Evolutionary conservation across 352 stramenopile genomes (phyloP), one percentile per base, ranked within the genome.

Genomic region (Phytopythium vexans): DNA sequence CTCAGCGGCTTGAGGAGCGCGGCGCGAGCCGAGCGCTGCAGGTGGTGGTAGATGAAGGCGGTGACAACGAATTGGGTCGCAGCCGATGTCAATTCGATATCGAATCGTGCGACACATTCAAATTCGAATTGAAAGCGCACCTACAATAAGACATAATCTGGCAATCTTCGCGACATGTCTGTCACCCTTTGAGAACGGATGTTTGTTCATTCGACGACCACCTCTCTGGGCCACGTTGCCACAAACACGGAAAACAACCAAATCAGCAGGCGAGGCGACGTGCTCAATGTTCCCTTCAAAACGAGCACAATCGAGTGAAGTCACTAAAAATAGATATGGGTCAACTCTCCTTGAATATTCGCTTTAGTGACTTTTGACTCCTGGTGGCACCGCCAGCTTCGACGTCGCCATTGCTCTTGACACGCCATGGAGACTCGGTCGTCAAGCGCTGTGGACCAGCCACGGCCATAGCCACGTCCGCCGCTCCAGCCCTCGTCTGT

Each of bases 181-280:
- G 21, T 27, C 21, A 27, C 21, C 21, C 21, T 27, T 27, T 27
- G 21, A 27, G 21, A 27, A 27, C 21, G 21, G 21, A 27, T 27
- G 21, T 27, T 27, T 27, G 21, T 27, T 27, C 21, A 27, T 27
- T 27, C 21, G 21, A 9, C 46, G n/a, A 52, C 46, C 33, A 52
- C 4, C 33, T 41, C 10, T 15, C 21, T 11, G 45, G 14, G 41
- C 46, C 46, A 52, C 33, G 46, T 52, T 42, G 34, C 34, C 10
- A 42, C 37, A 15, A 52, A 52, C 47, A 52, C 47, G 47, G 34
- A 52, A 21, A 43, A 35, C 47, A 35, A 52, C 47, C 47, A 52
- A 52, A 43, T 52, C 8, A n/a, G 3, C 3, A 11, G 47, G 47
- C n/a, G 35, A 35, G 47, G 47, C 47, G 47, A 52, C 47, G 16